Conservation (phyloP, 1,139 yeast species). For the Geotrichum candidum region DNA sequence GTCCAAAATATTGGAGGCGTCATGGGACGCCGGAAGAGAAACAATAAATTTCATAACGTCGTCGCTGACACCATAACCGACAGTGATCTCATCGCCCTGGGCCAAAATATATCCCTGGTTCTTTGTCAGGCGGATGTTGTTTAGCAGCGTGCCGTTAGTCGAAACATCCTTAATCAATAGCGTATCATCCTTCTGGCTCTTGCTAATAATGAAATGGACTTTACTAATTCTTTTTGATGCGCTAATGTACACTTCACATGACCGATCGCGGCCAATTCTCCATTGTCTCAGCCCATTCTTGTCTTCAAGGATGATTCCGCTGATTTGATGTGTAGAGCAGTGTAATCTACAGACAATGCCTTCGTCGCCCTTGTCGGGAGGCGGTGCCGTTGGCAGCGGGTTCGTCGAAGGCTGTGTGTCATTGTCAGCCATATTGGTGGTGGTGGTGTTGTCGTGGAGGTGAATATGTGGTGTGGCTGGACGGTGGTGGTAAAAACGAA, state of each 20-base stretch:
- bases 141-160: slow-evolving; percentile 88
- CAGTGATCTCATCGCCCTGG: slow-evolving; percentile 88
- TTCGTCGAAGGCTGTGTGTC: slow-evolving; percentile 2
- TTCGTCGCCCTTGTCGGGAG: not conserved
- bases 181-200: slow-evolving; percentile 19
- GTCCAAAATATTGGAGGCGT: slow-evolving; percentile 15
- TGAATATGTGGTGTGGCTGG: not conserved
- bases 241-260: slow-evolving; percentile 59
- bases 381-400: not conserved
- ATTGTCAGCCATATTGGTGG: not conserved
- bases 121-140: slow-evolving; percentile 64
- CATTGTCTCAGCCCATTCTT: slow-evolving; percentile 77
- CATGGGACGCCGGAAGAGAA: slow-evolving; percentile 41
- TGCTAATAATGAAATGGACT: slow-evolving; percentile 53
- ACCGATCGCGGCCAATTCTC: slow-evolving; percentile 68
- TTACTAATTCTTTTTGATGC: slow-evolving; percentile 67
- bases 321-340: slow-evolving; percentile 15
- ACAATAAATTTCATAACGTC: slow-evolving; percentile 75
- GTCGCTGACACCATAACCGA: slow-evolving; percentile 77
- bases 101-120: slow-evolving; percentile 76
- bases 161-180: slow-evolving; percentile 31
- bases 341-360: slow-evolving; percentile 8
- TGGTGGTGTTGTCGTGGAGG: not conserved
- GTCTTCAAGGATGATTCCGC: slow-evolving; percentile 11
- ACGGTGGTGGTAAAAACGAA: not conserved